Evolutionary conservation across 208 protist genomes (phyloP), one percentile per base, ranked within the genome.

Genomic region (Kentomonas sorsogonicus): DNA sequence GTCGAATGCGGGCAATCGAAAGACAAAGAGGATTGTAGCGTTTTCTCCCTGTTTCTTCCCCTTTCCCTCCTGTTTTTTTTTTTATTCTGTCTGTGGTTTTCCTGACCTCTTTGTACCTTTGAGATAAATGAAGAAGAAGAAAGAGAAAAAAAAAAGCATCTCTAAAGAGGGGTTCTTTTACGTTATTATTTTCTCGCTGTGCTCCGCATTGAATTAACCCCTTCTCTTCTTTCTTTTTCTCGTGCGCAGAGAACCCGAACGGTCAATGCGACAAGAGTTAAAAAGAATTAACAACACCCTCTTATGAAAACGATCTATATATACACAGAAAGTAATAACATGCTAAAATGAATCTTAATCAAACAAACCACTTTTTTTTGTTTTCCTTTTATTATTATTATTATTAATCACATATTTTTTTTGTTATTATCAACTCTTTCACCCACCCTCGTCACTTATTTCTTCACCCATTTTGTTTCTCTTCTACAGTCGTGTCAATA

Each of bases 331-430:
- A n/a, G n/a, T n/a, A n/a, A n/a, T n/a, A n/a, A n/a, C n/a, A n/a
- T n/a, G n/a, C n/a, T n/a, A n/a, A n/a, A n/a, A n/a, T n/a, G n/a
- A n/a, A n/a, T n/a, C n/a, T n/a, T n/a, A n/a, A n/a, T n/a, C n/a
- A n/a, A n/a, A n/a, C n/a, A 30, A 53, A 23, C 29, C 7, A 36
- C 13, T 36, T 53, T 53, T 29, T 29, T 53, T 53, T 27, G 7
- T 29, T 15, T 53, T 38, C 31, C 27, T 27, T 50, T 62, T 50
- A 40, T 25, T 0, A 20, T 25, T 62, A 5, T 41, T 4, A 26
- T 16, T 48, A 60, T 36, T 62, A 11, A 33, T 54, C 25, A 4
- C 33, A 44, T 44, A 55, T 54, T 63, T 63, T 63, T 27, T 33
- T 27, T 54, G 22, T 3, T 38, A 36, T 36, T 46, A 59, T 38